phyloP scores from a whole-genome alignment of 1,139 yeast species.

The Diutina siamensis region DNA sequence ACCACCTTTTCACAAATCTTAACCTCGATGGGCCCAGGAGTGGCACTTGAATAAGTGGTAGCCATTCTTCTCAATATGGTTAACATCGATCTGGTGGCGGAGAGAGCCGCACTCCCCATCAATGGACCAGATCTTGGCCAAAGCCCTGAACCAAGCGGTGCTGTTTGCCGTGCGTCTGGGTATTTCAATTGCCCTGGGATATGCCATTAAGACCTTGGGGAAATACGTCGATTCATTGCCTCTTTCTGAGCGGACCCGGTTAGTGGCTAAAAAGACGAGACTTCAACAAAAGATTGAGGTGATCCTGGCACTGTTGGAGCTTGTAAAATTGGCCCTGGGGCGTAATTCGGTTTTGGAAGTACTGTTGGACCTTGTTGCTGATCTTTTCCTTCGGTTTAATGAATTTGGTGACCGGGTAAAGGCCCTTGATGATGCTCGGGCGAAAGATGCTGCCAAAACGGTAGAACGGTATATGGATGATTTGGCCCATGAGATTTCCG shows the following conservation, averaged over 20 bases:
- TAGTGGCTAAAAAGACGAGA: constrained; percentile 31
- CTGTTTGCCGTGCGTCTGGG: constrained; percentile 75
- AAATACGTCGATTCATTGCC: constrained; percentile 54
- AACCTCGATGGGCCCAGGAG: constrained; percentile 41
- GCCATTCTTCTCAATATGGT: not conserved
- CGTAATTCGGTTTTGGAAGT: constrained; percentile 53
- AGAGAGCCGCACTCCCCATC: not conserved
- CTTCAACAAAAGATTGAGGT: constrained; percentile 53
- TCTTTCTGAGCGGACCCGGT: constrained; percentile 34
- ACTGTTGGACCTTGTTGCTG: constrained; percentile 44
- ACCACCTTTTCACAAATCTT: constrained; percentile 37
- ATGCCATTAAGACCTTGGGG: constrained; percentile 57
- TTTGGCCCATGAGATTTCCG: constrained; percentile 46
- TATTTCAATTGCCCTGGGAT: constrained; percentile 63
- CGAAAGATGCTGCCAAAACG: constrained; percentile 30
- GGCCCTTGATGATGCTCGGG: constrained; percentile 13
- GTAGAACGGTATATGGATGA: constrained; percentile 41
- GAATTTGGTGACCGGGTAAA: constrained; percentile 4
- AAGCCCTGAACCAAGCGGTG: constrained; percentile 72
- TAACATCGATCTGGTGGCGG: not conserved
- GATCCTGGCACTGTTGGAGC: constrained; percentile 57
- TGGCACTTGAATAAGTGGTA: constrained; percentile 1
- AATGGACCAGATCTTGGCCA: constrained; percentile 20
- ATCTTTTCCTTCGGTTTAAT: constrained; percentile 17
- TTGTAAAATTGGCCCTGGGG: constrained; percentile 57